Percentiles rank a stretch among this genome's conserved stretches.
These are phyloP conservation scores for Zygoascus biomembranicola DNA, from an alignment of 805 yeast species.

Conservation along the genomic window DNA sequence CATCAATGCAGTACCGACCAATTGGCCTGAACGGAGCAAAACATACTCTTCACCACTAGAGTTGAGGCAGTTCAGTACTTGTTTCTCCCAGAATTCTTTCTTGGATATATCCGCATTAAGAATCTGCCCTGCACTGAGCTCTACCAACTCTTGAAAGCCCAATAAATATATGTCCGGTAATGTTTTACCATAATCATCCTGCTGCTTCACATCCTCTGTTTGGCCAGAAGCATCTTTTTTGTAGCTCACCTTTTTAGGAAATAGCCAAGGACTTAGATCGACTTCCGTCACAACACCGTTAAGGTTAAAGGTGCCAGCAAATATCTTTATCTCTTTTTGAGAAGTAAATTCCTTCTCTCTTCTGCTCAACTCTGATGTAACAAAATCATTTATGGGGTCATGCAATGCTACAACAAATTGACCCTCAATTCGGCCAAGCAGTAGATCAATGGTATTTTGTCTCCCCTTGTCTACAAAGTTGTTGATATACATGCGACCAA, in stretches of 20 bases:
- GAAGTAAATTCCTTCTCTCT: slow-evolving; percentile 49
- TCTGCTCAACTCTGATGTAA: slow-evolving; percentile 53
- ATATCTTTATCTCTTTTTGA: slow-evolving; percentile 50
- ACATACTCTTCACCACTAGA: slow-evolving; percentile 44
- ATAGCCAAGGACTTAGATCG: slow-evolving; percentile 72
- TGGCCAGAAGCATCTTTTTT: background rate
- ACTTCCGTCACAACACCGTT: slow-evolving; percentile 57
- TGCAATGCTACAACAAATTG: slow-evolving; percentile 64
- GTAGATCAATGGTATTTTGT: slow-evolving; percentile 80
- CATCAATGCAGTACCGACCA: slow-evolving; percentile 80
- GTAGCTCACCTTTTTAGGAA: slow-evolving; percentile 41
- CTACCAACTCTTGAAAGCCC: slow-evolving; percentile 92
- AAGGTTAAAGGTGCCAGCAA: slow-evolving; percentile 80
- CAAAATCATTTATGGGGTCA: slow-evolving; percentile 84
- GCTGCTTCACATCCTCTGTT: background rate
- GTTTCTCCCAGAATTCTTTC: slow-evolving; percentile 69
- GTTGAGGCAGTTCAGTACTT: slow-evolving; percentile 57
- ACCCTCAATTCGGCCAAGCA: slow-evolving; percentile 72
- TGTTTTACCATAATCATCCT: slow-evolving; percentile 17
- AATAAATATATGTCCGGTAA: slow-evolving; percentile 72
- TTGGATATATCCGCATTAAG: slow-evolving; percentile 76
- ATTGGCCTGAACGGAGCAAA: slow-evolving; percentile 72
- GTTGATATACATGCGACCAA: slow-evolving; percentile 89
- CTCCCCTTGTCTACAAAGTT: slow-evolving; percentile 89
- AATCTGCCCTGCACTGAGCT: slow-evolving; percentile 84